Conservation (phyloP, 169 alveolate genomes). For the Toxoplasma gondii region DNA sequence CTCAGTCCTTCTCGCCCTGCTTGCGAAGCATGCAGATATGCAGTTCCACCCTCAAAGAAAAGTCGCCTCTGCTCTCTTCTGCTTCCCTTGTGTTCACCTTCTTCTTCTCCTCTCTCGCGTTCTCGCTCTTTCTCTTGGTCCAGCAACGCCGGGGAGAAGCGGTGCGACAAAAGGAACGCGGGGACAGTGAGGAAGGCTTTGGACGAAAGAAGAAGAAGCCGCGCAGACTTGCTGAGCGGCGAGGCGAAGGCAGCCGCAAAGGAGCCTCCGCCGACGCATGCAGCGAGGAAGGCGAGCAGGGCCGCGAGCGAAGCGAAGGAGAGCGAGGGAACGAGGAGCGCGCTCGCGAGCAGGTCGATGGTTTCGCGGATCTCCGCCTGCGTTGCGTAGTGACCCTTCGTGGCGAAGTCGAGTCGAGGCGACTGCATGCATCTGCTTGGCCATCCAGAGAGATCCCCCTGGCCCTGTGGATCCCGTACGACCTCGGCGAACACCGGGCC, state of each 20-base stretch:
- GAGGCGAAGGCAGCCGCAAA: not conserved
- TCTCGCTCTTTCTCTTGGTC: not conserved
- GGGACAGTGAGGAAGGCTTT: not conserved
- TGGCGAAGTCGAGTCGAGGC: not conserved
- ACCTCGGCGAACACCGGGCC: not conserved
- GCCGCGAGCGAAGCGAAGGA: not conserved
- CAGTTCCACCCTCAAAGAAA: too few relatives aligned
- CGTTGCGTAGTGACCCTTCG: not conserved
- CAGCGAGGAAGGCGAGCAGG: slow-evolving; percentile 9
- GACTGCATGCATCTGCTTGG: not conserved
- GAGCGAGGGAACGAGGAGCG: not conserved
- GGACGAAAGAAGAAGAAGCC: not conserved
- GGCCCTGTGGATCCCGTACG: too few relatives aligned
- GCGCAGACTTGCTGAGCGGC: not conserved
- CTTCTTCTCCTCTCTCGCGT: not conserved
- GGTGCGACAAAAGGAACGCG: not conserved
- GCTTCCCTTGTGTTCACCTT: not conserved
- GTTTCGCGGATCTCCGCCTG: not conserved
- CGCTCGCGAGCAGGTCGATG: not conserved
- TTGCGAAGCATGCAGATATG: not conserved
- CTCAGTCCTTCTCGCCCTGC: not conserved
- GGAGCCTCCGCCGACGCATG: not conserved
- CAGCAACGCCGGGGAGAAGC: not conserved
- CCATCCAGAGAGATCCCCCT: too few relatives aligned
- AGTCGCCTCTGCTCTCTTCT: too few relatives aligned